A percentile compares a stretch with the other conserved stretches of the same genome.
Conservation (phyloP, 1,139 yeast species). For the Eremothecium coryli region DNA sequence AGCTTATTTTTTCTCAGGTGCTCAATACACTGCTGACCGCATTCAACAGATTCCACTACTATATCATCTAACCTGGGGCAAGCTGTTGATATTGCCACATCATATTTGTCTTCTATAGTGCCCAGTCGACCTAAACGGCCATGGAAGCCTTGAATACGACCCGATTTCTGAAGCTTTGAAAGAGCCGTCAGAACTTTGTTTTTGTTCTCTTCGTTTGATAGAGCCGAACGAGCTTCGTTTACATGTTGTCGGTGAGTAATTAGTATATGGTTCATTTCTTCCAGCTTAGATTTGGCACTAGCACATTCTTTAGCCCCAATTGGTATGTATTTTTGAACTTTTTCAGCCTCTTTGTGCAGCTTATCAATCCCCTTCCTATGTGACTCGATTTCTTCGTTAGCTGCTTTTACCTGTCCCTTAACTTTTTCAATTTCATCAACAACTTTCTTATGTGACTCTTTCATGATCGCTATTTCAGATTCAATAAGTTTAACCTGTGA, state of each 20-base stretch:
- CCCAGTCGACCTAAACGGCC: slow-evolving; percentile 92
- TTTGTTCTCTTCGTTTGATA: slow-evolving; percentile 54
- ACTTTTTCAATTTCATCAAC: slow-evolving; percentile 33
- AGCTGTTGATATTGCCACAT: slow-evolving; percentile 91
- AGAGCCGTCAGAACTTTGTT: slow-evolving; percentile 66
- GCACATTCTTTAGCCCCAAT: slow-evolving; percentile 52
- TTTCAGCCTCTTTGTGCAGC: slow-evolving; percentile 39
- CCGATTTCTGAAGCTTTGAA: slow-evolving; percentile 61
- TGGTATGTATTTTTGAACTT: slow-evolving; percentile 44
- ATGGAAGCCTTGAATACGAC: slow-evolving; percentile 76
- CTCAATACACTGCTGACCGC: slow-evolving; percentile 86
- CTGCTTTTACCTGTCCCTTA: slow-evolving; percentile 33
- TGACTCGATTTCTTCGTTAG: slow-evolving; percentile 40
- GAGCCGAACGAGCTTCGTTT: slow-evolving; percentile 53
- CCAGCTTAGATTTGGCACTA: slow-evolving; percentile 41
- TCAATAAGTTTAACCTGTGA: slow-evolving; percentile 57
- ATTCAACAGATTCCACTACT: slow-evolving; percentile 90
- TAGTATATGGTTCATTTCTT: slow-evolving; percentile 46
- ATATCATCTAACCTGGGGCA: slow-evolving; percentile 85
- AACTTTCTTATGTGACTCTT: slow-evolving; percentile 29
- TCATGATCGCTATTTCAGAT: slow-evolving; percentile 55
- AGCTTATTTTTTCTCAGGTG: slow-evolving; percentile 73
- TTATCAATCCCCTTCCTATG: slow-evolving; percentile 39
- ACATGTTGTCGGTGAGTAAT: slow-evolving; percentile 50
- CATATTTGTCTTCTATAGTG: slow-evolving; percentile 75